Percentiles rank a stretch among this genome's conserved stretches.
phyloP scores from a whole-genome alignment of 2,329 filamentous ascomycete species.

The Neurospora sp. region DNA sequence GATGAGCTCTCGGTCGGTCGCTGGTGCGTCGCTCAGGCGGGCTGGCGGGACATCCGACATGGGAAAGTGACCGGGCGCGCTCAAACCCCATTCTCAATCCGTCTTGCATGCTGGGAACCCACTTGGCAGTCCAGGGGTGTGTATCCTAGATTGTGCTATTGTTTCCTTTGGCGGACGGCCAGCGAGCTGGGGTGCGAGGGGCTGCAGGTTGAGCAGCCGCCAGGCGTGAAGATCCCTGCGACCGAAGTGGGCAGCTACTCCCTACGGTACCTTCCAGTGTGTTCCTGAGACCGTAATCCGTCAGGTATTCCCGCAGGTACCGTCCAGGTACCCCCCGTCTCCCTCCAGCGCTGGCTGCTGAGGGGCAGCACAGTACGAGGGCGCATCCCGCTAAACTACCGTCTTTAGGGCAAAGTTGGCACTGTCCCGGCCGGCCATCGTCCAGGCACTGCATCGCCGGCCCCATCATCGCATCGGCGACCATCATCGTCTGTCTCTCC shows the following conservation, averaged over 20 bases:
- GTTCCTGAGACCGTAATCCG: background rate
- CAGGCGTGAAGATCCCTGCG: conserved; percentile 12
- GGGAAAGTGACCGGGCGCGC: conserved; percentile 17
- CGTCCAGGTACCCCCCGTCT: background rate
- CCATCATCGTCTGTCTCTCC: background rate
- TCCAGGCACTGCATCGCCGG: background rate
- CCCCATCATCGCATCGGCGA: background rate
- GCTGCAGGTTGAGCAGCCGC: conserved; percentile 2
- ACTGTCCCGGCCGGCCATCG: background rate
- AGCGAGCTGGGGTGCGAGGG: conserved; percentile 2
- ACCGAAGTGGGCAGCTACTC: background rate
- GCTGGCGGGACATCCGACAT: conserved; percentile 7
- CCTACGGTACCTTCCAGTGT: background rate
- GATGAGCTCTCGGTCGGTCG: conserved; percentile 4
- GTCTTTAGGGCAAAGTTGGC: background rate
- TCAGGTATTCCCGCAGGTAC: background rate
- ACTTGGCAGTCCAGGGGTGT: conserved; percentile 6
- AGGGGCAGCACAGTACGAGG: background rate
- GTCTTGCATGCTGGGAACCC: background rate
- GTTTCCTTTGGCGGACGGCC: background rate
- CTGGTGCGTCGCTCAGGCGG: background rate
- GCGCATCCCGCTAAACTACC: background rate
- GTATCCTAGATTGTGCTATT: background rate
- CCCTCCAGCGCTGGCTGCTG: background rate
- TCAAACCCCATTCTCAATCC: conserved; percentile 17